Evolutionary conservation across 1,139 yeast genomes (phyloP), one percentile per base, ranked within the genome.

Genomic region (Candida sanyaensis): DNA sequence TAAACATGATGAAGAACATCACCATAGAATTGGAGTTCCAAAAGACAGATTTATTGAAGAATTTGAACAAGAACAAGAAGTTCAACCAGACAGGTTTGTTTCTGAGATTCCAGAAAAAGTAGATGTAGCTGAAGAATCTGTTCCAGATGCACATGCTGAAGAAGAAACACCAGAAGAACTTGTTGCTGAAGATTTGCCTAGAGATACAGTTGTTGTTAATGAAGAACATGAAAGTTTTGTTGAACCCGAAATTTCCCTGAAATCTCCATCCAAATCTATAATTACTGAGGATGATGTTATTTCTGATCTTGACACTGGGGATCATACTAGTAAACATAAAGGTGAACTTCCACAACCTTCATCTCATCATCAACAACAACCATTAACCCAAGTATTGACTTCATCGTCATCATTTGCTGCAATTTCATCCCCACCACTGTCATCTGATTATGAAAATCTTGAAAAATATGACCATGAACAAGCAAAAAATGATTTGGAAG

Each of bases 381-480:
- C 42, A 17, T 49, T 50, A 31, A 44, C 52, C 34, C 69, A 68
- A 34, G 71, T 68, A 4, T 63, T 63, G 49, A 69, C 77, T 2
- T 54, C 71, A 2, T 60, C 63, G 6, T 71, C 77, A 1, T 72
- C 78, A 5, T 74, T 69, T 61, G 77, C 78, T 11, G 77, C 77
- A 6, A 71, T 74, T 23, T 71, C 77, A 10, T 50, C 53, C n/a
- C 56, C 55, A 26, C 55, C 55, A 26, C 41, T 45, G 10, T 48
- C 53, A 13, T 46, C 66, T 3, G 62, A 55, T 40, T 54, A 57
- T 12, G 65, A 62, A 45, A 49, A 58, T 31, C 47, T 60, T 23
- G 55, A 53, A 43, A 48, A 47, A 37, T 45, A 49, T 23, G 45
- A 47, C 24, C 37, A 42, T 3, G 49, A 48, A 55, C 57, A 17